A percentile compares a stretch with the other conserved stretches of the same genome.
Conservation (phyloP, 352 stramenopile species). For the Peronospora destructor region DNA sequence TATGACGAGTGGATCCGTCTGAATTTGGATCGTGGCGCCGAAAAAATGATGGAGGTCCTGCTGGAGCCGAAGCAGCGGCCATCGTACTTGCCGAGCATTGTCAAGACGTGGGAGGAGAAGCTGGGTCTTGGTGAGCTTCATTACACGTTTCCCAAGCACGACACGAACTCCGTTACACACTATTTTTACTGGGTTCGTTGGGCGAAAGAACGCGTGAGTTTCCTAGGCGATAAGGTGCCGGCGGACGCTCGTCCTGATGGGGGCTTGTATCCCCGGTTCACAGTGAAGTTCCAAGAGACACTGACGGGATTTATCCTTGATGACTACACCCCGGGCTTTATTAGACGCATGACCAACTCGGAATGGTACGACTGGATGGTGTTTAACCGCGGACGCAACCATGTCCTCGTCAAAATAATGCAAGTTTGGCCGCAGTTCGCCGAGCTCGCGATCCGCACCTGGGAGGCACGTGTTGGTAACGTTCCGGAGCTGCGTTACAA, state of each 20-base stretch:
- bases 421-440: constrained; percentile 49
- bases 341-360: constrained; percentile 49
- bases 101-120: constrained; percentile 59
- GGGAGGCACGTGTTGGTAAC: constrained; percentile 45
- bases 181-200: constrained; percentile 78
- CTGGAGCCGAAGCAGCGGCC: constrained; percentile 32
- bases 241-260: constrained; percentile 35
- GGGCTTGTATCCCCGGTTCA: constrained; percentile 61
- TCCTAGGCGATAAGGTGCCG: constrained; percentile 46
- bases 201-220: constrained; percentile 71
- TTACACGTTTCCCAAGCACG: constrained; percentile 66
- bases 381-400: constrained; percentile 48
- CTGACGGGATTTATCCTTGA: constrained; percentile 60
- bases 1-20: constrained; percentile 62
- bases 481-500: constrained; percentile 44
- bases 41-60: constrained; percentile 35
- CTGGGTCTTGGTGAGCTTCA: constrained; percentile 43
- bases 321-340: constrained; percentile 46
- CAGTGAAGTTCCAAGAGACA: constrained; percentile 51
- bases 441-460: constrained; percentile 61
- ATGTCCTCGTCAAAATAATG: constrained; percentile 63
- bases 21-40: constrained; percentile 27
- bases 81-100: constrained; percentile 47
- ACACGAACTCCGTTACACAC: constrained; percentile 52
- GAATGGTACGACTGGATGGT: constrained; percentile 77